Conservation (phyloP, 441 rosid species). For the Syzygium syzygioides region DNA sequence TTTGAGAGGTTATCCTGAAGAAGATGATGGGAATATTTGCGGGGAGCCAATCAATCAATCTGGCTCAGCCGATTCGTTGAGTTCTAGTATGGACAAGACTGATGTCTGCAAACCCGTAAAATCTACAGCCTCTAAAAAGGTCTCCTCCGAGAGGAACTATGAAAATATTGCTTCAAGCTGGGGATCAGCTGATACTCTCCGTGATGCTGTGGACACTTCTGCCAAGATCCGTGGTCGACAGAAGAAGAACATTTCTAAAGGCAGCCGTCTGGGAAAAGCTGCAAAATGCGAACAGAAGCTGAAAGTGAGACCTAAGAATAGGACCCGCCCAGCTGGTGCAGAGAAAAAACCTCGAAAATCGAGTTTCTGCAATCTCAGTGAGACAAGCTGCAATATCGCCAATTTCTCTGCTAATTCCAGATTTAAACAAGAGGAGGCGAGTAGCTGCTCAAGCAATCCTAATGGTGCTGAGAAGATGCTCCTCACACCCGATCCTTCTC, state of each 20-base stretch:
- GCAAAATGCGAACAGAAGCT: background rate
- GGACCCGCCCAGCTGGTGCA: background rate
- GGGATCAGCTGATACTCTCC: background rate
- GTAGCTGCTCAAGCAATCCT: background rate
- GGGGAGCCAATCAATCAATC: background rate
- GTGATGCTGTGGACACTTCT: background rate
- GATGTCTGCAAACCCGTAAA: background rate
- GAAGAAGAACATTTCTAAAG: background rate
- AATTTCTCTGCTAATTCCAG: background rate
- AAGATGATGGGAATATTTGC: background rate
- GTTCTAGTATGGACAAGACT: background rate
- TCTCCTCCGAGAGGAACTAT: background rate
- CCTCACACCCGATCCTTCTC: background rate
- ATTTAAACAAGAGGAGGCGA: background rate
- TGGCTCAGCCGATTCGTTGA: background rate
- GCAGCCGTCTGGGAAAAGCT: background rate
- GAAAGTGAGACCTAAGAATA: background rate
- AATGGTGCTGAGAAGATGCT: background rate
- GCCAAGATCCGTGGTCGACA: background rate
- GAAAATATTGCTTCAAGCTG: background rate
- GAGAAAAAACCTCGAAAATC: background rate
- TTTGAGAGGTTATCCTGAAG: background rate
- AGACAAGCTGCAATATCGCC: background rate
- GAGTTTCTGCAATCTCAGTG: background rate
- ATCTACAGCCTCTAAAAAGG: background rate